phyloP scores from a whole-genome alignment of 805 yeast genomes.

The Metschnikowia gelsemii region DNA sequence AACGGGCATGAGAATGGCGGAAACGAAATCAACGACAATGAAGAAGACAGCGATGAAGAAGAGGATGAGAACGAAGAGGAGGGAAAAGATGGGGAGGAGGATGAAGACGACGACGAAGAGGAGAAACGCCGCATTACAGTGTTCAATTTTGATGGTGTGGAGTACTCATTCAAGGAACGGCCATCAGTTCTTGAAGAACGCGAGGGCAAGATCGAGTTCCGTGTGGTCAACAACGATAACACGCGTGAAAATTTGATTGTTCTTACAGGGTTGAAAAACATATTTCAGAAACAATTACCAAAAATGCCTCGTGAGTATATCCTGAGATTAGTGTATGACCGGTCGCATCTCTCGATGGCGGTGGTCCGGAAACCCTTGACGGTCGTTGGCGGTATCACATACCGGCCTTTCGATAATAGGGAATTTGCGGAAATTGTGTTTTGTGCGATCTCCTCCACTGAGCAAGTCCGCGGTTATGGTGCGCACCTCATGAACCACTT shows the following conservation, averaged over 20 bases:
- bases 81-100: constrained; percentile 42
- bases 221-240: constrained; percentile 96
- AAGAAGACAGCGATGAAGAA: constrained; percentile 9
- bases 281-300: constrained; percentile 95
- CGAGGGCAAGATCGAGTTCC: constrained; percentile 88
- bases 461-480: constrained; percentile 97
- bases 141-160: constrained; percentile 72
- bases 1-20: no score
- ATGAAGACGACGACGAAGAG: constrained; percentile 46
- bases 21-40: constrained; percentile 7
- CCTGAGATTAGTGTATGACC: constrained; percentile 88
- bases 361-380: constrained; percentile 90
- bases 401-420: constrained; percentile 86
- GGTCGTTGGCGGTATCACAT: constrained; percentile 97
- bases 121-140: constrained; percentile 43
- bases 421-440: constrained; percentile 97
- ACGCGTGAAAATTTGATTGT: constrained; percentile 84
- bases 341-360: constrained; percentile 94
- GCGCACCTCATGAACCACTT: constrained; percentile 98
- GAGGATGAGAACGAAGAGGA: constrained; percentile 27
- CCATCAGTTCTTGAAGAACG: constrained; percentile 93
- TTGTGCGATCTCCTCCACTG: constrained; percentile 96
- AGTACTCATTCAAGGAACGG: constrained; percentile 82
- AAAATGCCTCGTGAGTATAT: constrained; percentile 98
- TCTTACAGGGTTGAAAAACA: constrained; percentile 90